phyloP scores from a whole-genome alignment of 2,329 filamentous ascomycete genomes.

The Macrophomina phaseolina region DNA sequence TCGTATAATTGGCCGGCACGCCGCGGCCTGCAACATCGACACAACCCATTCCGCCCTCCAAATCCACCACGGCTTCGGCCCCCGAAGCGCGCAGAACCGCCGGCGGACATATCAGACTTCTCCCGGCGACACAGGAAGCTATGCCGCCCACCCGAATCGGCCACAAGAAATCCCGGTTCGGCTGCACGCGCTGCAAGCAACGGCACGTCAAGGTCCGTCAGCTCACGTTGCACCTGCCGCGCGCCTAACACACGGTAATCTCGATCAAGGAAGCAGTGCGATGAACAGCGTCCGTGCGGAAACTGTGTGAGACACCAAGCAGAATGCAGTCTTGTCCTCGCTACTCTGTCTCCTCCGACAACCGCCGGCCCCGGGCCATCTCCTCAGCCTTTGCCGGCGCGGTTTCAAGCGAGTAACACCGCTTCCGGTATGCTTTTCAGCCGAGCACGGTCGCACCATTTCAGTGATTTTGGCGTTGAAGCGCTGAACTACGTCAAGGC shows the following conservation, averaged over 20 bases:
- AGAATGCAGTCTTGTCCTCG: slow-evolving; percentile 2
- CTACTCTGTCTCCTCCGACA: neutral
- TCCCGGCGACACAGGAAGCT: neutral
- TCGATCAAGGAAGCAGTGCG: slow-evolving; percentile 4
- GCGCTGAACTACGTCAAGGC: neutral
- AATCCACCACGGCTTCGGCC: neutral
- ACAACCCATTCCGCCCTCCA: neutral
- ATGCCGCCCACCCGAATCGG: slow-evolving; percentile 21
- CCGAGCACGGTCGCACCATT: too few species aligned
- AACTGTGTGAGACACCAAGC: slow-evolving; percentile 10
- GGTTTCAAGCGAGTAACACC: neutral
- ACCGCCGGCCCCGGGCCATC: neutral
- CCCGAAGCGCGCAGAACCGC: neutral
- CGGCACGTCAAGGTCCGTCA: slow-evolving; percentile 16
- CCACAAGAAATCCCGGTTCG: slow-evolving; percentile 17
- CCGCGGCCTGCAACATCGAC: neutral
- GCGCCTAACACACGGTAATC: neutral
- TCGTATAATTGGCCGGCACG: slow-evolving; percentile 7
- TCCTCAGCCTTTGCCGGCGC: neutral
- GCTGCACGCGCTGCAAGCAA: slow-evolving; percentile 21
- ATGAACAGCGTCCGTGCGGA: slow-evolving; percentile 15
- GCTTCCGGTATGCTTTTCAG: neutral
- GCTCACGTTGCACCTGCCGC: neutral
- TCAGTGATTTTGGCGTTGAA: neutral
- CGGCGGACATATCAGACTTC: neutral